phyloP scores from a whole-genome alignment of 2,329 filamentous ascomycete genomes.

The Fusarium piperis region DNA sequence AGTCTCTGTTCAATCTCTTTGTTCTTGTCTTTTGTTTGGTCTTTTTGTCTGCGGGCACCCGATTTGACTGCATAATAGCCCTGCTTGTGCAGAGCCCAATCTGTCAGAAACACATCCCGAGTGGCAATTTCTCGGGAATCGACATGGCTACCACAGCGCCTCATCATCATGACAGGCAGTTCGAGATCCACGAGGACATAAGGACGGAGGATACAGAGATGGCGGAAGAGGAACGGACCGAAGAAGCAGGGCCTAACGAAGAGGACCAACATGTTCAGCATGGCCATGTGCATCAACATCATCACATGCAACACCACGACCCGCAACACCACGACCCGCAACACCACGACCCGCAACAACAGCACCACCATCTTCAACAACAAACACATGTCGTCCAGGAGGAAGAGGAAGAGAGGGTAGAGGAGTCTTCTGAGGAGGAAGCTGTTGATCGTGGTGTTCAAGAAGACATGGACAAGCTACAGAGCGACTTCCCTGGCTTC shows the following conservation, averaged over 20 bases:
- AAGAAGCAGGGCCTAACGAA: constrained; percentile 37
- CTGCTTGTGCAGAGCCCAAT: background rate
- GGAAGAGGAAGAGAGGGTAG: constrained; percentile 53
- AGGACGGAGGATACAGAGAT: constrained; percentile 61
- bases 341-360: constrained; percentile 23
- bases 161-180: constrained; percentile 49
- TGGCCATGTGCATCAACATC: constrained; percentile 32
- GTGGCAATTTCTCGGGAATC: background rate
- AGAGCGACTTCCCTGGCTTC: constrained; percentile 84
- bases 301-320: constrained; percentile 22
- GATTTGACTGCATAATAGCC: background rate
- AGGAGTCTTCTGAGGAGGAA: constrained; percentile 67
- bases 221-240: constrained; percentile 51
- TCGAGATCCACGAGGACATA: constrained; percentile 62
- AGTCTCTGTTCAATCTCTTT: constrained; percentile 2
- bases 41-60: background rate
- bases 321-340: constrained; percentile 20
- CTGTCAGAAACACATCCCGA: background rate
- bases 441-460: constrained; percentile 74
- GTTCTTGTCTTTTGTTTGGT: constrained; percentile 8
- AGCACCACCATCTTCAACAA: constrained; percentile 21
- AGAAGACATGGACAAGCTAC: constrained; percentile 88
- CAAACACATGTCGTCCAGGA: constrained; percentile 37
- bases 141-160: constrained; percentile 38
- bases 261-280: constrained; percentile 39